Conservation (phyloP, 495 filamentous ascomycete species). For the Lophiotrema nucula region DNA sequence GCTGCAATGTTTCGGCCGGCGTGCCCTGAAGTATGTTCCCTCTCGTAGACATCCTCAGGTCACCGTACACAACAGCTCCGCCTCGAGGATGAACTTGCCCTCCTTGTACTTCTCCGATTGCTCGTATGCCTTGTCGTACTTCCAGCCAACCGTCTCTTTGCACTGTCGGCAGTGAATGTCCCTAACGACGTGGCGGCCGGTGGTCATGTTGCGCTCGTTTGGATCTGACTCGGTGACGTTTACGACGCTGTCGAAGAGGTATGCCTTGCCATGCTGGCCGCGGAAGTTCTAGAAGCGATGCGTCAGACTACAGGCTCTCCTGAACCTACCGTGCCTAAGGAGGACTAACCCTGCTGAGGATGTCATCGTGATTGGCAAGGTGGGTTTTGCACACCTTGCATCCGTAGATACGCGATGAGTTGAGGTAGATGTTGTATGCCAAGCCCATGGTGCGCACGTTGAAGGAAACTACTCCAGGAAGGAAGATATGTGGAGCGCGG, state of each 20-base stretch:
- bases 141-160: constrained; percentile 92
- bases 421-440: constrained; percentile 92
- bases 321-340: background rate
- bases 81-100: constrained; percentile 95
- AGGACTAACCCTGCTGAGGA: constrained; percentile 78
- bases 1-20: too few species aligned
- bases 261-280: constrained; percentile 97
- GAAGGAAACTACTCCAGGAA: too few species aligned
- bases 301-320: background rate
- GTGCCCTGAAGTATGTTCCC: background rate
- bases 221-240: constrained; percentile 80
- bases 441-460: constrained; percentile 70
- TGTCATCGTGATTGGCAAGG: constrained; percentile 90
- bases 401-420: constrained; percentile 84
- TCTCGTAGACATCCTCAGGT: constrained; percentile 20
- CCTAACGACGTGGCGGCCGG: constrained; percentile 86
- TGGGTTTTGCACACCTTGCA: constrained; percentile 97
- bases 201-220: constrained; percentile 97
- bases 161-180: constrained; percentile 90
- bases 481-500: too few species aligned
- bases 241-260: constrained; percentile 91
- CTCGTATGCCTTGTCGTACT: constrained; percentile 98
- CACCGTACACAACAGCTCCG: constrained; percentile 81
- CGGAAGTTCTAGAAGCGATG: constrained; percentile 77
- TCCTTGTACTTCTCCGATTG: constrained; percentile 94